Evolutionary conservation across 768 basidiomycete genomes (phyloP), one percentile per base, ranked within the genome.

Genomic region (Kwoniella botswanensis): DNA sequence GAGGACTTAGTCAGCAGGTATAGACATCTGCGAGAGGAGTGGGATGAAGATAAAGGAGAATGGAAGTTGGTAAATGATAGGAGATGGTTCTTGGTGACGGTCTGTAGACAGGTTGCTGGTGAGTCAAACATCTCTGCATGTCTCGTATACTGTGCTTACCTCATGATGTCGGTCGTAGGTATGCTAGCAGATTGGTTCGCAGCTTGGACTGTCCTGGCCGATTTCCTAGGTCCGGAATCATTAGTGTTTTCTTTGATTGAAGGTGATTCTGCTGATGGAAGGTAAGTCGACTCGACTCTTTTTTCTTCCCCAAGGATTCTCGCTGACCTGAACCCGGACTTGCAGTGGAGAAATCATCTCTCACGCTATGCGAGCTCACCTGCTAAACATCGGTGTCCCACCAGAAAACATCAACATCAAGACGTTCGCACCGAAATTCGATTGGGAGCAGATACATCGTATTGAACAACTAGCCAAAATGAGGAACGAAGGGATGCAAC

Each of bases 381-480:
- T 80, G 24, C 69, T 78, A 26, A 70, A 65, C 69, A 74, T 71
- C 53, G 79, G 79, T 42, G 77, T 80, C 1, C 79, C 79, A 3
- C 79, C 79, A 2, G 72, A 66, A 55, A 81, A 81, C 65, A 81
- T 81, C 55, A 71, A 79, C 57, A 77, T 81, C 66, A 70, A 66
- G 21, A 81, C 79, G 3, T 67, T 74, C 26, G 75, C 76, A 18
- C 79, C 79, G 2, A 65, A 72, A n/a, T 63, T 77, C 57, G 79
- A 81, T 62, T 80, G 76, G 76, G 72, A 74, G 22, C 43, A 70
- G 13, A 62, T 74, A 15, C 76, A 81, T 57, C 76, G 83, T 41
- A 84, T 84, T 43, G 77, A 76, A 41, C 71, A 76, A 0, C 75
- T 84, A 5, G 83, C 83, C 0, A 67, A 71, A n/a, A 71, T 84